Evolutionary conservation across 164 flowering plant species (phyloP), one percentile per base, ranked within the genome.

Genomic region (Liquidambar formosana): DNA sequence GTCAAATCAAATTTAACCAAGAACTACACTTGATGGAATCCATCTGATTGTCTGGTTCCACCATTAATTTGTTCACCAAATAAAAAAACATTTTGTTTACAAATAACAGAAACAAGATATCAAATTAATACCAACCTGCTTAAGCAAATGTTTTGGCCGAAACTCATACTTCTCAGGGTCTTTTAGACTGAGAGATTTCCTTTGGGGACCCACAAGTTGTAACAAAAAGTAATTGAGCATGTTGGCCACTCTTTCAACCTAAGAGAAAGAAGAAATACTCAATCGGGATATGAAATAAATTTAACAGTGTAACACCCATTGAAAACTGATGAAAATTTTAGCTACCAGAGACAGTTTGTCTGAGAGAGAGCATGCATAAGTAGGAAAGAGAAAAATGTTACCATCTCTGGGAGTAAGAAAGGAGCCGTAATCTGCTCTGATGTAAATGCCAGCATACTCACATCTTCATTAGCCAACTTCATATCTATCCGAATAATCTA

Each of bases 391-490:
- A 68, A 1, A 60, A 64, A 14, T 6, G 15, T 65, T 83, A 95
- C 99, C 99, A 96, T 96, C 81, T 96, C 99, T 27, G 98, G 95
- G 62, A 96, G 96, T 53, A 96, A 86, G 77, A 96, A 93, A 63
- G 99, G 99, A 41, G 80, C 90, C 18, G 92, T 86, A 67, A 96
- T 96, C 76, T 93, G 94, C 72, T 93, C 98, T 27, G 99, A 86
- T 23, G 98, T 96, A 76, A 93, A 96, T 63, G 95, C 89, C 64
- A 96, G 81, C 95, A 96, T 82, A 56, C 90, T 89, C 28, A 96
- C 97, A 80, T 93, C 99, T 81, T 96, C 98, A 81, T 86, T 93
- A 61, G 99, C 99, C 81, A 96, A 81, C 75, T 93, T 96, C 98
- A 96, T 88, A 79, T 96, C 98, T 81, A 90, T 96, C 28, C 93